Conservation (phyloP, 108 stramenopile genomes). For the Parmales sp. region DNA sequence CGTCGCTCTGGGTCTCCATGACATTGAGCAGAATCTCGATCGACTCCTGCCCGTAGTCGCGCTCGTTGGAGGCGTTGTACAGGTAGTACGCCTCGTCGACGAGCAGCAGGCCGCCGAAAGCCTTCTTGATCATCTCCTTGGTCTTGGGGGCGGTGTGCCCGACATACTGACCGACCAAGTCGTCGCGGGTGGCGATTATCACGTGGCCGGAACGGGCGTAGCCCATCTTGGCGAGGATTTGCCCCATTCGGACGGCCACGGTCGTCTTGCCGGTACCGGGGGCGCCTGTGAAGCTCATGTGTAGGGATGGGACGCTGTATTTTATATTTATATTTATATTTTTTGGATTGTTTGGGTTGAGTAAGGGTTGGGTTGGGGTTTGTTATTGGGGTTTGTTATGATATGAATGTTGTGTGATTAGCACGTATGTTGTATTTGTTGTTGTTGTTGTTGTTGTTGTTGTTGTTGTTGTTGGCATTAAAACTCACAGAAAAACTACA, state of each 20-base stretch:
- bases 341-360: too few relatives aligned
- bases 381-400: too few relatives aligned
- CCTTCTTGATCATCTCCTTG: conserved; percentile 99
- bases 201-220: conserved; percentile 92
- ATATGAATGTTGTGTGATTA: too few relatives aligned
- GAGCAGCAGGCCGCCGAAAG: conserved; percentile 87
- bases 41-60: conserved; percentile 96
- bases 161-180: conserved; percentile 96
- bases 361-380: too few relatives aligned
- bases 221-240: conserved; percentile 96
- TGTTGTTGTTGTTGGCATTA: too few relatives aligned
- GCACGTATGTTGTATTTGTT: too few relatives aligned
- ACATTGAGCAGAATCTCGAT: conserved; percentile 97
- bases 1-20: conserved; percentile 94
- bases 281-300: conserved; percentile 95
- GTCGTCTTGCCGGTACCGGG: conserved; percentile 98
- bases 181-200: conserved; percentile 92
- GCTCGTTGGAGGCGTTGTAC: conserved; percentile 94
- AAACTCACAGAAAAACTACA: too few relatives aligned
- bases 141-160: conserved; percentile 98
- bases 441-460: too few relatives aligned
- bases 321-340: too few relatives aligned
- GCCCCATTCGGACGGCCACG: conserved; percentile 94
- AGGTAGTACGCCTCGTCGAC: conserved; percentile 99
- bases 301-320: conserved; percentile 92